Percentiles rank a stretch among this genome's conserved stretches.
These are phyloP conservation scores for Scalesia atractyloides DNA, from an alignment of 129 eudicot species.

Conservation along the genomic window DNA sequence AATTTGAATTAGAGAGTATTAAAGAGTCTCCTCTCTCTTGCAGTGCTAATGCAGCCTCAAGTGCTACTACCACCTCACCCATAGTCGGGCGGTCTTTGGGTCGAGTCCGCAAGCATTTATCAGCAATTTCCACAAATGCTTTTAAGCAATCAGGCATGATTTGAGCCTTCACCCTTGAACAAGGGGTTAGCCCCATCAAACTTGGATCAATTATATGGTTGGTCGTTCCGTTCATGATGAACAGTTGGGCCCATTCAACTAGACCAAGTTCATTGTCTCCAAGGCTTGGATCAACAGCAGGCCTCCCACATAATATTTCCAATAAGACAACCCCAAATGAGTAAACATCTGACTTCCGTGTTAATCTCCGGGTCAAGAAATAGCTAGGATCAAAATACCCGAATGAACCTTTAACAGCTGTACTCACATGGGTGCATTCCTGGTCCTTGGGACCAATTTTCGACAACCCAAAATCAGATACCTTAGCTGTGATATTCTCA, in stretches of 20 bases:
- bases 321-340: conserved; percentile 55
- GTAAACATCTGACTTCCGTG: conserved; percentile 54
- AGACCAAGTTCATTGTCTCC: conserved; percentile 43
- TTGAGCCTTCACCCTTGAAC: conserved; percentile 27
- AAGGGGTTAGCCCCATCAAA: conserved; percentile 30
- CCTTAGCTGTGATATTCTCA: conserved; percentile 45
- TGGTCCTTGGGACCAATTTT: conserved; percentile 35
- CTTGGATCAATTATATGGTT: conserved; percentile 40
- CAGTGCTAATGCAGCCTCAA: conserved; percentile 44
- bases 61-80: conserved; percentile 55
- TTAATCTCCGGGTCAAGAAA: conserved; percentile 41
- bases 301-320: conserved; percentile 58
- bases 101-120: conserved; percentile 42
- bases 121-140: conserved; percentile 35
- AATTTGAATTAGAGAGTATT: neutral
- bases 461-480: conserved; percentile 58
- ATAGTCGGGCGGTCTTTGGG: conserved; percentile 55
- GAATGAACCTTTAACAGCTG: conserved; percentile 49
- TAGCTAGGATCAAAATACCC: conserved; percentile 60
- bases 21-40: conserved; percentile 25
- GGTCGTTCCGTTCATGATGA: conserved; percentile 37
- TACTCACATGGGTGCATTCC: conserved; percentile 38
- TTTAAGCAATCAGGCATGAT: conserved; percentile 38
- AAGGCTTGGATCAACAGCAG: conserved; percentile 47
- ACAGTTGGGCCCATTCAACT: conserved; percentile 40